Base-by-base conservation (phyloP, 805 yeast genomes). In the Pichia scutulata region DNA sequence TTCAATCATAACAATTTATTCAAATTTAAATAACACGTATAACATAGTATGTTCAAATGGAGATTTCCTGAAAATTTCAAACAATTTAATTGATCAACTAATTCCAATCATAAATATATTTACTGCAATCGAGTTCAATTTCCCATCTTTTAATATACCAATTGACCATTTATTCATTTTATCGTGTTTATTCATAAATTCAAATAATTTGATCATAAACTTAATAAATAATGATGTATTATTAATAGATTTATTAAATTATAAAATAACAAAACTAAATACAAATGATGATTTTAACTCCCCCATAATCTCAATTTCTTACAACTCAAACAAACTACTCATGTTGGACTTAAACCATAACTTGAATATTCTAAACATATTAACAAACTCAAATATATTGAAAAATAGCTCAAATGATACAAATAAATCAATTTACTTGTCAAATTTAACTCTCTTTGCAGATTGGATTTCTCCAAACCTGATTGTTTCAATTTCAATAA, bases 131-230 rank as follows among this genome's bases (percentile, higher is more conserved):
- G 40, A 45, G 22, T 24, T 45, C 36, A 30, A 45, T 23, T 23
- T 23, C 4, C 6, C 40, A n/a, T 18, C 22, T 19, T 14, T 21
- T 6, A 12, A 28, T 13, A 21, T 46, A 25, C n/a, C 14, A 7
- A 18, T 6, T 10, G 43, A 50, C 9, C 23, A 13, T 13, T 41
- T 43, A 8, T 52, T 42, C 30, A 55, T 51, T 13, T 50, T 61
- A 22, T 57, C 64, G 1, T 55, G 61, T 2, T 39, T 56, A 23
- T 52, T 53, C 39, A 51, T 64, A 21, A 53, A 56, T 33, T 43
- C 54, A 18, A 56, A 57, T 40, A 54, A 56, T 22, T 47, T 61
- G 16, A 36, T 60, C 2, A 18, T 63, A 6, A 66, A 65, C 2
- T 49, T 60, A n/a, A 49, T 62, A 2, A 52, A 57, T 0, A 65